Conservation (phyloP, 2,329 filamentous ascomycete genomes). For the Xylaria hypoxylon region DNA sequence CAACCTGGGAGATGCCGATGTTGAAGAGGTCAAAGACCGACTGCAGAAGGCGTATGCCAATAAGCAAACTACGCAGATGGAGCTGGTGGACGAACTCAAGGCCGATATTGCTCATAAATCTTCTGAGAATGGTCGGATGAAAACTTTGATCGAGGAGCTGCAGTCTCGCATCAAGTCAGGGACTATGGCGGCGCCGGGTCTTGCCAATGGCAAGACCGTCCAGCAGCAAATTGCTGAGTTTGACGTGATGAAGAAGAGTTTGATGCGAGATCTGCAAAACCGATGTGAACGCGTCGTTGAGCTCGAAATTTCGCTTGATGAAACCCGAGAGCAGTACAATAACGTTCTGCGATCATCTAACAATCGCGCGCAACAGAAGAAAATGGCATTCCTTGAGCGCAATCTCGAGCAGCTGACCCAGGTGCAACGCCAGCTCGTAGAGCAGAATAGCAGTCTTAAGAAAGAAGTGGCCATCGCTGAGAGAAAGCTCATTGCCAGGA, state of each 20-base stretch:
- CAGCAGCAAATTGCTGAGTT: conserved; percentile 99
- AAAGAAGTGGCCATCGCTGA: conserved; percentile 99
- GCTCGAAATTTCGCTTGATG: conserved; percentile 96
- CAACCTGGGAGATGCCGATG: conserved; percentile 81
- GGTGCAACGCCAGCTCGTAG: conserved; percentile 95
- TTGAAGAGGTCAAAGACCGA: conserved; percentile 84
- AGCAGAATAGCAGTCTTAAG: conserved; percentile 97
- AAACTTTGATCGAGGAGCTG: conserved; percentile 82
- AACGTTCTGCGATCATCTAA: conserved; percentile 96
- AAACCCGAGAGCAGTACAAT: conserved; percentile 99
- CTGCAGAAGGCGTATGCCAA: conserved; percentile 81
- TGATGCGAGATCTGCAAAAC: conserved; percentile 99
- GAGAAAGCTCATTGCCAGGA: conserved; percentile 93
- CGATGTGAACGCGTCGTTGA: conserved; percentile 98
- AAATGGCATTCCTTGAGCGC: conserved; percentile 99
- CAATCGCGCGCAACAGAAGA: conserved; percentile 99
- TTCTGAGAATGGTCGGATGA: conserved; percentile 85
- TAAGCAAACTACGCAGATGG: conserved; percentile 77
- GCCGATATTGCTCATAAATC: conserved; percentile 80
- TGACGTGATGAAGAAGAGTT: conserved; percentile 99
- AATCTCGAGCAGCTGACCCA: conserved; percentile 98
- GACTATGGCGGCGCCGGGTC: conserved; percentile 64
- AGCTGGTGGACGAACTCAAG: conserved; percentile 81
- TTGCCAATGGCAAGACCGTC: conserved; percentile 87
- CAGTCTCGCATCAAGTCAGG: conserved; percentile 78